Base-by-base conservation (phyloP, 192 early-diverging fungal genomes). In the Mortierella hygrophila region DNA sequence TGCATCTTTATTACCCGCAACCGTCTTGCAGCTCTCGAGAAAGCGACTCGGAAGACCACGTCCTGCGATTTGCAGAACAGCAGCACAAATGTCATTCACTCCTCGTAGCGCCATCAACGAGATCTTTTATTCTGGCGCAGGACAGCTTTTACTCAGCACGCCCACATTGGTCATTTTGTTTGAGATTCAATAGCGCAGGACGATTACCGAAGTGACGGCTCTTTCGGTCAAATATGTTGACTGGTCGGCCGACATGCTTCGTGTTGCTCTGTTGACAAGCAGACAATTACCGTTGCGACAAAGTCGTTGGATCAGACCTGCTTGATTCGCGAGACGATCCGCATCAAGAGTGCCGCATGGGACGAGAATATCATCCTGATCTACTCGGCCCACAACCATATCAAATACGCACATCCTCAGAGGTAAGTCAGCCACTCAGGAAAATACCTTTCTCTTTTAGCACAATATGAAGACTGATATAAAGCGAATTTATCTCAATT, bases 301-400 rank as follows among this genome's bases (percentile, higher is more conserved):
- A 99, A 97, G 88, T 92, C 92, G 37, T 90, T 99, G 15, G 96
- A 98, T 82, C 97, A 99, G 89, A 91, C 94, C 16, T 94, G 95
- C 80, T 87, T 97, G 73, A 96, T 99, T 77, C 96, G 98, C 88
- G 99, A 99, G 88, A 99, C 97, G 32, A 99, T 99, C 77, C 95
- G 97, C 83, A 97, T 99, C 88, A 99, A 99, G 92, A 97, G 97
- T 81, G 98, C 96, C 20, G 95, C 95, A 65, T 99, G 98, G 98
- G 98, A 99, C 79, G 96, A 96, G 38, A 91, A 92, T 40, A 96
- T 97, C 37, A 94, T 99, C 21, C 95, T 99, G 79, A 85, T 99
- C 35, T 99, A 99, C 90, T 97, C 97, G 52, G 99, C 98, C 15
- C 93, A 99, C 68, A 99, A 99, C 90, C 99, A 99, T 87, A 94